Conservation (phyloP, 805 yeast species). For the Metschnikowia chrysomelidarum region DNA sequence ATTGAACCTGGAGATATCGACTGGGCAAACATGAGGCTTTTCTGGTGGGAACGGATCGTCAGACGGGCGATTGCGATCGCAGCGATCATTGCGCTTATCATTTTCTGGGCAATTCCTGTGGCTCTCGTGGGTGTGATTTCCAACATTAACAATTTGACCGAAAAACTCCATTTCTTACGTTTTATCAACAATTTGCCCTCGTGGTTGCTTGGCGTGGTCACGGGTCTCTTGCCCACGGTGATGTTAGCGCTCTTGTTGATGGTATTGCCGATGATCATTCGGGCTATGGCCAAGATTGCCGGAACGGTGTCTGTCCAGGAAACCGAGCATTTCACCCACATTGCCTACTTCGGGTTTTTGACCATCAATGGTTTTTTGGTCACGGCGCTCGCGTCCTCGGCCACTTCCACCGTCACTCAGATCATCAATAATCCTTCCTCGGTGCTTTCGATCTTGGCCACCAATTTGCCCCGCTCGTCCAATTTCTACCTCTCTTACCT, state of each 20-base stretch:
- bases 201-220: slow-evolving; percentile 56
- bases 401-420: slow-evolving; percentile 62
- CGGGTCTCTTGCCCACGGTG: slow-evolving; percentile 68
- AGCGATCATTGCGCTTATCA: slow-evolving; percentile 53
- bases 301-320: slow-evolving; percentile 58
- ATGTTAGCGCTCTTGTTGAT: slow-evolving; percentile 65
- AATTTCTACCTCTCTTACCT: slow-evolving; percentile 71
- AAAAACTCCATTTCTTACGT: slow-evolving; percentile 46
- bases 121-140: slow-evolving; percentile 77
- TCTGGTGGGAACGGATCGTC: slow-evolving; percentile 74
- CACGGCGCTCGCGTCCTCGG: slow-evolving; percentile 69
- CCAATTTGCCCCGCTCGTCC: slow-evolving; percentile 69
- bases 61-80: slow-evolving; percentile 52
- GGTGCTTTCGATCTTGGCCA: slow-evolving; percentile 59
- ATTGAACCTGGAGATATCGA: slow-evolving; percentile 59
- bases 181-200: slow-evolving; percentile 59
- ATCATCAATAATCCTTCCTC: slow-evolving; percentile 57
- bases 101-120: slow-evolving; percentile 76
- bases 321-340: slow-evolving; percentile 64
- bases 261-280: slow-evolving; percentile 61
- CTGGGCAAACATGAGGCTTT: slow-evolving; percentile 73
- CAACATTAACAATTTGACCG: slow-evolving; percentile 60
- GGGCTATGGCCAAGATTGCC: slow-evolving; percentile 57
- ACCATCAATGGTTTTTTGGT: slow-evolving; percentile 70
- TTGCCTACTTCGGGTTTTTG: slow-evolving; percentile 66